Evolutionary conservation across 1,284 basidiomycete species (phyloP), one percentile per base, ranked within the genome.

Genomic region (Paramarasmius palmivorus): DNA sequence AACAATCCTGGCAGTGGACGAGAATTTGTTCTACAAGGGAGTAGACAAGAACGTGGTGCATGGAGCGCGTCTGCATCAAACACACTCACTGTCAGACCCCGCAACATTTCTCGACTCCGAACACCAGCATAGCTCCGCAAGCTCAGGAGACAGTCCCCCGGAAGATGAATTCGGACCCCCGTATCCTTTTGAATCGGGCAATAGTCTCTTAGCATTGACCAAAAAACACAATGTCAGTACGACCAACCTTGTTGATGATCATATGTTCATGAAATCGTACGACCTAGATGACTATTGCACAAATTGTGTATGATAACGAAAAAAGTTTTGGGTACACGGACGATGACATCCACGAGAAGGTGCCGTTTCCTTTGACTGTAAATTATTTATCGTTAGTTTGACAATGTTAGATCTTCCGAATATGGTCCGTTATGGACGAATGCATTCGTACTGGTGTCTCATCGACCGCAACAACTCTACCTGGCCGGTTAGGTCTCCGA

Each of bases 1-100:
- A 14, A 12, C 34, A 35, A 34, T 41, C 40, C 25, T 39, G 36
- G 12, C 67, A 91, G 86, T 91, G 61, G 88, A 93, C 63, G 95
- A 98, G 73, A 98, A 98, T 68, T 69, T 98, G 59, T 98, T 93
- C 69, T 98, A 98, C 79, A 94, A 94, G 68, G 87, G 92, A n/a
- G 90, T 95, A n/a, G 84, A 94, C 65, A 92, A 94, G 67, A 74
- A 77, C 47, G 77, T 79, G 10, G 95, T 95, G 4, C 87, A 90
- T 51, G 83, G 83, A 19, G 87, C 89, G 23, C 82, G 95, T 29
- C 73, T 93, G 23, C 83, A 91, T 59, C 90, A 92, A 61, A 76
- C 73, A 4, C 83, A 88, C 63, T 80, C 75, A 20, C 60, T 74
- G 8, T 55, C 75, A 12, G 77, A 81, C n/a, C 67, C 74, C 1